Percentiles rank a stretch among this genome's conserved stretches.
Conservation (phyloP, 2,329 filamentous ascomycete species). For the Alternaria burnsii region DNA sequence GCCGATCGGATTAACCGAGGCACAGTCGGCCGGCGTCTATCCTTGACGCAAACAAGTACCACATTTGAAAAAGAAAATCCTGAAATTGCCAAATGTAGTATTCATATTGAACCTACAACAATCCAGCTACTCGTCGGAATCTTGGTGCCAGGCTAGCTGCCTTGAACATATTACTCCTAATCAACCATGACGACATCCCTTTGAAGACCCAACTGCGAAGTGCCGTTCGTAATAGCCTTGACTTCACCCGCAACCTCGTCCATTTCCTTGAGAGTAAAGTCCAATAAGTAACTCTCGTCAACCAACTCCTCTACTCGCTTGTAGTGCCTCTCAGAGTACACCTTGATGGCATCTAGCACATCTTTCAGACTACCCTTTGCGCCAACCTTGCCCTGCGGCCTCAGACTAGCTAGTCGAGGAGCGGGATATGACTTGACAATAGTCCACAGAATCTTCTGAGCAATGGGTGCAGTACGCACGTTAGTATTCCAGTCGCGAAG, state of each 20-base stretch:
- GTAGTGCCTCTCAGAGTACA: constrained; percentile 94
- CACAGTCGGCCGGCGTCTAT: background rate
- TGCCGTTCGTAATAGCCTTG: constrained; percentile 38
- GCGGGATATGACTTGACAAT: constrained; percentile 84
- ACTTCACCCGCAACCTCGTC: constrained; percentile 65
- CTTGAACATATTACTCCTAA: constrained; percentile 8
- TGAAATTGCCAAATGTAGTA: background rate
- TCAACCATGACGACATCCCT: constrained; percentile 47
- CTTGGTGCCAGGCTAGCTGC: background rate
- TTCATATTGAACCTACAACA: background rate
- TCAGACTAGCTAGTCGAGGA: constrained; percentile 75
- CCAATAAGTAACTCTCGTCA: constrained; percentile 92
- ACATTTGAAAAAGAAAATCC: background rate
- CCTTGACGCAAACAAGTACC: background rate
- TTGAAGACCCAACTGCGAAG: constrained; percentile 28
- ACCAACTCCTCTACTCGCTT: constrained; percentile 86
- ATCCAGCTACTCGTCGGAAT: background rate
- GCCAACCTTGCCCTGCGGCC: constrained; percentile 42
- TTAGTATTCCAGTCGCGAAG: constrained; percentile 98
- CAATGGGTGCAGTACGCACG: constrained; percentile 81
- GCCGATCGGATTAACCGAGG: constrained; percentile 8
- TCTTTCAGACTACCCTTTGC: constrained; percentile 69
- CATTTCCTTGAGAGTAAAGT: constrained; percentile 95
- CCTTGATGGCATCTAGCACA: constrained; percentile 83
- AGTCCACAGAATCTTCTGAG: constrained; percentile 83